phyloP scores from a whole-genome alignment of 2,329 filamentous ascomycete genomes.

The Colletotrichum simmondsii region DNA sequence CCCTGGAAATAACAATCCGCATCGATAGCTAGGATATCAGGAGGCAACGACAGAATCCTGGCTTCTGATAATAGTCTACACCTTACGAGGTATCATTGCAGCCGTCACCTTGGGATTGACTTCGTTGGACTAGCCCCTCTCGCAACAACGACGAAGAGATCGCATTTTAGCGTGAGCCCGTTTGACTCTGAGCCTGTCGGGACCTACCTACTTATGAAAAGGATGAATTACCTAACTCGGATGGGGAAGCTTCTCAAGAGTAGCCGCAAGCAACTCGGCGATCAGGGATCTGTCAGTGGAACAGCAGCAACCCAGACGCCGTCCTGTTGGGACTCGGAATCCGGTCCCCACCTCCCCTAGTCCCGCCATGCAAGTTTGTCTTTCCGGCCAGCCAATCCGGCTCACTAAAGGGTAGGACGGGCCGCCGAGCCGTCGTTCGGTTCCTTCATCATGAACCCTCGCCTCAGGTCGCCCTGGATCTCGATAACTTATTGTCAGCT shows the following conservation, averaged over 20 bases:
- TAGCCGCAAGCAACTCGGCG: background rate
- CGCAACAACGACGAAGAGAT: background rate
- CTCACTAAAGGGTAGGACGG: conserved; percentile 7
- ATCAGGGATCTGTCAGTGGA: background rate
- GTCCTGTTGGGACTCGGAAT: conserved; percentile 22
- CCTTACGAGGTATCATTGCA: background rate
- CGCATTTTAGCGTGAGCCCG: background rate
- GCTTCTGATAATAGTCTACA: background rate
- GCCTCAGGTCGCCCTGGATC: background rate
- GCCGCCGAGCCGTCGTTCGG: conserved; percentile 19
- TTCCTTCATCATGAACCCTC: background rate
- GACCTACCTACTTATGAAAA: background rate
- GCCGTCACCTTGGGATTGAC: background rate
- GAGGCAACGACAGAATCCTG: background rate
- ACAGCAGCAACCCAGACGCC: conserved; percentile 6
- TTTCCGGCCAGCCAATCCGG: conserved; percentile 26
- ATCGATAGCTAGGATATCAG: background rate
- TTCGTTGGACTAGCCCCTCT: background rate
- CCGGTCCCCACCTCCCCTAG: conserved; percentile 10
- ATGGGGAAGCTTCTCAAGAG: background rate
- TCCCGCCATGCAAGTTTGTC: conserved; percentile 5
- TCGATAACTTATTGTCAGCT: conserved; percentile 7
- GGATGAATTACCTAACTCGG: background rate
- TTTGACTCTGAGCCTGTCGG: too few relatives aligned
- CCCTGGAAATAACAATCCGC: background rate